Conservation (phyloP, 768 basidiomycete genomes). For the Trametes meyenii region DNA sequence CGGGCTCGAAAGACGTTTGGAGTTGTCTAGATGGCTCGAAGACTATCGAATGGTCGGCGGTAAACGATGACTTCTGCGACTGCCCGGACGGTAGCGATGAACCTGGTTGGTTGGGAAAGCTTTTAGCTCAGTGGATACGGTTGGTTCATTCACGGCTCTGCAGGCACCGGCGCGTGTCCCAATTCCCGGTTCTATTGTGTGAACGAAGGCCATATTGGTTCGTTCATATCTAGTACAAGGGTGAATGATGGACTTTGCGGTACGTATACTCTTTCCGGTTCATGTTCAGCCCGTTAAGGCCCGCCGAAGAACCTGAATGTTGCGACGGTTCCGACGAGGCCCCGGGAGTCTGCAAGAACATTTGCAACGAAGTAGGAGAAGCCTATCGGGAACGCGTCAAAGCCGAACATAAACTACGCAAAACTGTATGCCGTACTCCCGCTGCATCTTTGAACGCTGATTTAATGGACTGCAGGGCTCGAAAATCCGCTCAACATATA, state of each 20-base stretch:
- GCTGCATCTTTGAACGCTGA: neutral
- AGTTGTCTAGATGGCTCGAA: conserved; percentile 81
- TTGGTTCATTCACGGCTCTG: conserved; percentile 11
- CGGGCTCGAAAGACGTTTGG: conserved; percentile 54
- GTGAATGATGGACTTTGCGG: conserved; percentile 95
- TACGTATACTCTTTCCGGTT: conserved; percentile 39
- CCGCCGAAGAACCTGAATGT: conserved; percentile 74
- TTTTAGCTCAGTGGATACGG: neutral
- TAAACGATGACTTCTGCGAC: conserved; percentile 96
- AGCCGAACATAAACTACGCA: conserved; percentile 75
- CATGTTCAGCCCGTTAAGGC: neutral
- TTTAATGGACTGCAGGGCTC: conserved; percentile 59
- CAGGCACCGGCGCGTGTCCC: conserved; percentile 86
- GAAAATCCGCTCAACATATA: conserved; percentile 89
- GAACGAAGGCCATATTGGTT: conserved; percentile 88
- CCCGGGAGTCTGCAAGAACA: conserved; percentile 75
- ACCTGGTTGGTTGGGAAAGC: conserved; percentile 60
- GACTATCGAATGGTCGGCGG: conserved; percentile 74
- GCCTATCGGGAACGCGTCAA: conserved; percentile 66
- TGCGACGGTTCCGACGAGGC: conserved; percentile 97
- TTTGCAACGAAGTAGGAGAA: conserved; percentile 76
- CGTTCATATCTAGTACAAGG: conserved; percentile 73
- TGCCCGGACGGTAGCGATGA: conserved; percentile 95
- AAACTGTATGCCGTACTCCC: conserved; percentile 59
- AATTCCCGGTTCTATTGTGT: conserved; percentile 78